Conservation (phyloP, 805 yeast genomes). For the Kluyveromyces aestuarii region DNA sequence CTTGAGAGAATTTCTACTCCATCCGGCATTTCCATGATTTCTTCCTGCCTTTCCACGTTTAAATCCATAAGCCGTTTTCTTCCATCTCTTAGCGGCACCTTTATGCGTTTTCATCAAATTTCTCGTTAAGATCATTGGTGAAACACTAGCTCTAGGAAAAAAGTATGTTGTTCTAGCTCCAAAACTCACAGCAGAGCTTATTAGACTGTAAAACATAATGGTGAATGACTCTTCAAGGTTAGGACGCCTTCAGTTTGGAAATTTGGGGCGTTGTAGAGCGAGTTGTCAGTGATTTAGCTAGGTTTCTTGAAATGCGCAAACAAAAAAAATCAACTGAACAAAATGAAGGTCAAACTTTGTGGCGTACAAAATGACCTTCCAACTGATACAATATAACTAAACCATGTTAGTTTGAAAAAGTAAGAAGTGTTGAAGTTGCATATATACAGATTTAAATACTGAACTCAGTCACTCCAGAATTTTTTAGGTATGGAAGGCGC, state of each 20-base stretch:
- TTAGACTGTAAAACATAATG: background rate
- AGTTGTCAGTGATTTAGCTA: too few species aligned
- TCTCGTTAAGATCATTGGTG: slow-evolving; percentile 19
- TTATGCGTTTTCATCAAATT: slow-evolving; percentile 65
- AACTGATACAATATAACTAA: background rate
- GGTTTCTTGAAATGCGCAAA: background rate
- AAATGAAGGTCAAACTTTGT: background rate
- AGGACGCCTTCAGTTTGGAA: background rate
- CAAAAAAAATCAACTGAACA: background rate
- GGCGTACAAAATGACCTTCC: background rate
- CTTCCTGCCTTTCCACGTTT: slow-evolving; percentile 74
- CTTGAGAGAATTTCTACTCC: slow-evolving; percentile 54
- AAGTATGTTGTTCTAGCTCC: background rate
- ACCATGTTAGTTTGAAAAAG: background rate
- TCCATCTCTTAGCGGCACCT: slow-evolving; percentile 82
- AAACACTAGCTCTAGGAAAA: background rate
- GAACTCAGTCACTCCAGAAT: background rate
- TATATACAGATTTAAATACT: background rate
- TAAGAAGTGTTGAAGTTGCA: background rate
- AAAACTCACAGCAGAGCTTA: background rate
- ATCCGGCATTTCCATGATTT: slow-evolving; percentile 89
- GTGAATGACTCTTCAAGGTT: background rate
- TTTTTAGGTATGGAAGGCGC: background rate
- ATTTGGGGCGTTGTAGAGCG: too few species aligned
- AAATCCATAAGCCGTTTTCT: slow-evolving; percentile 59